Evolutionary conservation across 2,329 filamentous ascomycete genomes (phyloP), one percentile per base, ranked within the genome.

Genomic region (Achaetomium macrosporum): DNA sequence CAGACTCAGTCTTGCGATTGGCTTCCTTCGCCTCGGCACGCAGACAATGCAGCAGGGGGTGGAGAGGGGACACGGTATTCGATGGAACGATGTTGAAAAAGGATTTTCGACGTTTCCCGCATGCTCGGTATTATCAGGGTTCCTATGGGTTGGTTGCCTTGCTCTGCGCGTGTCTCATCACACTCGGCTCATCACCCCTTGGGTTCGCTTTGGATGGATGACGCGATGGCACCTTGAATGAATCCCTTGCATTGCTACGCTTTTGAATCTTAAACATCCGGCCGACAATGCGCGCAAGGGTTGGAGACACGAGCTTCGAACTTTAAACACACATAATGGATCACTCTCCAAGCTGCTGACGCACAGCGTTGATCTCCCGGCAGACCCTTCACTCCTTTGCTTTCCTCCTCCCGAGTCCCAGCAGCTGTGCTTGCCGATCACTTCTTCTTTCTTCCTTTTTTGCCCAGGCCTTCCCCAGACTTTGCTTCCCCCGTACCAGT

Each of bases 291-390:
- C 13, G 29, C n/a, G 31, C 19, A 15, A 30, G 17, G 15, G 29
- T 17, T 42, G 15, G 40, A 16, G 35, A 17, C 35, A 33, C 30
- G 20, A 29, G 11, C 5, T 12, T 33, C 30, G 15, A 30, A 31
- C 19, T 35, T 49, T 15, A 11, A 44, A 31, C 25, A 25, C 25
- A 54, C 36, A 29, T 47, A 42, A 50, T 43, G 41, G 41, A 49
- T 35, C 47, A 15, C 30, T 49, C 45, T 39, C 46, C 45, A 33
- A 35, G 16, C 33, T 36, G 46, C 25, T 12, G 33, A 15, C 43
- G 11, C 35, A 20, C 31, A 35, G 35, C 29, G 57, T 49, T 59
- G 57, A 56, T 59, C 57, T 59, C 55, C 54, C 57, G 57, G 29
- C 42, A 20, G 30, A 47, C 36, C 42, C 50, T 48, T 44, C 45